These are phyloP conservation scores for Mycena epipterygia DNA, from an alignment of 768 basidiomycete genomes.

Conservation along the genomic window DNA sequence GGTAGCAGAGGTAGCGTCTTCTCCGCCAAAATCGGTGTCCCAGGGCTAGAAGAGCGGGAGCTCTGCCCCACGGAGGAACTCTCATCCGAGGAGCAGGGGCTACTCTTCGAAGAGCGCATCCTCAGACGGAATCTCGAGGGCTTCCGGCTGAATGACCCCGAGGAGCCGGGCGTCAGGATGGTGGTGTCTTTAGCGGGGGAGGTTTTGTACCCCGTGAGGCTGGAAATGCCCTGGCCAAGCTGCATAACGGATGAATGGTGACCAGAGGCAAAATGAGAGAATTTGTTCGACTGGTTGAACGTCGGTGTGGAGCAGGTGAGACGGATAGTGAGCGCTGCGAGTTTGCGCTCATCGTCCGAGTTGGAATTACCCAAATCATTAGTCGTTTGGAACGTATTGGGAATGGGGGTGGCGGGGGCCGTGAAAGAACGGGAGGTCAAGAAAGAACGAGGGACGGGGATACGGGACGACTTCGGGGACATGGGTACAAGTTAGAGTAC, in stretches of 20 bases:
- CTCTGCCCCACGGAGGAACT: background rate
- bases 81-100: conserved; percentile 17
- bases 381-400: background rate
- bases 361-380: background rate
- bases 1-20: conserved; percentile 21
- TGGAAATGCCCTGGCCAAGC: conserved; percentile 15
- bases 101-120: conserved; percentile 1
- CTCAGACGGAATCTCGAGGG: conserved; percentile 16
- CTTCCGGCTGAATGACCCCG: conserved; percentile 8
- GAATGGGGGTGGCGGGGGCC: conserved; percentile 1
- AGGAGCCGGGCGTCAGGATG: background rate
- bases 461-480: background rate
- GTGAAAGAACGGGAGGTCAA: too few relatives aligned
- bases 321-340: conserved; percentile 5
- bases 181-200: background rate
- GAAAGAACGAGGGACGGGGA: conserved; percentile 23
- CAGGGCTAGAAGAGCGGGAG: conserved; percentile 25
- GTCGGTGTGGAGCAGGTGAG: conserved; percentile 21
- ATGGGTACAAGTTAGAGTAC: background rate
- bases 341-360: background rate
- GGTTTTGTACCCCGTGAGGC: conserved; percentile 9
- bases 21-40: background rate
- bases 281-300: conserved; percentile 30
- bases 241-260: background rate
- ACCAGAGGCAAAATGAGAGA: background rate